Conservation (phyloP, 257 asterid genomes). For the Pogostemon cablin region DNA sequence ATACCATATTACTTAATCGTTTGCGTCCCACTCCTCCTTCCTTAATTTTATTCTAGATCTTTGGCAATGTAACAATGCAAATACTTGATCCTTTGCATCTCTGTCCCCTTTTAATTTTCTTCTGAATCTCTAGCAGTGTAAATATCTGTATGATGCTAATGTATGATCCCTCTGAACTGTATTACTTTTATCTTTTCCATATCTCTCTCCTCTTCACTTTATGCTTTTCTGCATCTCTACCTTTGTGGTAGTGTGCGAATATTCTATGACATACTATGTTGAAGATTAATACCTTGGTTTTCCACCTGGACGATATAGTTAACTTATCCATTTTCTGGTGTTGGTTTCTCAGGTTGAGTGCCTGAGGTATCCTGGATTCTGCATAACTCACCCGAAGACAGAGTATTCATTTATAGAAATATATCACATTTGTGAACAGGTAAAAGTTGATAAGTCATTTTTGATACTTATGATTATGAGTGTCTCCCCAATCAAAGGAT, state of each 20-base stretch:
- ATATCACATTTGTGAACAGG: conserved; percentile 90
- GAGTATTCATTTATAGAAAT: conserved; percentile 90
- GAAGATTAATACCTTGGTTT: conserved; percentile 2
- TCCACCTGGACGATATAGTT: neutral
- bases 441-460: conserved; percentile 29
- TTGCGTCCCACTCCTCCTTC: neutral
- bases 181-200: neutral
- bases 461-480: neutral
- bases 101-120: neutral
- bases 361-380: conserved; percentile 95
- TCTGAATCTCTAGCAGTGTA: neutral
- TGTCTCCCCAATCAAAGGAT: conserved; percentile 1
- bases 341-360: conserved; percentile 75
- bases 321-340: conserved; percentile 23
- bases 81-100: neutral
- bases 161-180: neutral
- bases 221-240: neutral
- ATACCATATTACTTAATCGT: neutral
- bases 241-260: neutral
- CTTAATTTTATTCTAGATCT: neutral
- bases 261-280: conserved; percentile 3
- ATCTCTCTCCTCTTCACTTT: neutral
- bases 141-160: neutral
- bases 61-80: neutral
- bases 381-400: conserved; percentile 84